Evolutionary conservation across 345 rosid species (phyloP).

Genomic region (Gossypium raimondii): DNA sequence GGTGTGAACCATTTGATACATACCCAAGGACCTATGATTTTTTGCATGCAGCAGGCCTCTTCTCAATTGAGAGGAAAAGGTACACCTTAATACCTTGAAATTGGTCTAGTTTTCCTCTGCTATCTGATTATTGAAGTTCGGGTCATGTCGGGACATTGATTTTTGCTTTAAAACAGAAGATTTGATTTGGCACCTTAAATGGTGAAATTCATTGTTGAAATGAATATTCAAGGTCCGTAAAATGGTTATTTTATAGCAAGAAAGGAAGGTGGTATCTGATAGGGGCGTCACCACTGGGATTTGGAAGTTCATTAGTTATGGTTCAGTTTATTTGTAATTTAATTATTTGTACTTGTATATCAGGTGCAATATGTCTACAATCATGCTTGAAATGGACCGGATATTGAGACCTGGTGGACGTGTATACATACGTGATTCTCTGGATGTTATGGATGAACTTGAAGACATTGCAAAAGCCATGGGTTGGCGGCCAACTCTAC

Average conservation of each 20-base stretch:
- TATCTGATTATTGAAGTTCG: background rate
- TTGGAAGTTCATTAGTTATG: background rate
- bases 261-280: background rate
- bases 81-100: conserved; percentile 17
- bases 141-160: background rate
- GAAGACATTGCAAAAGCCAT: conserved; percentile 68
- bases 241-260: background rate
- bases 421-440: conserved; percentile 74
- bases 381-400: conserved; percentile 98
- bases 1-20: conserved; percentile 97
- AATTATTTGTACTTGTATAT: conserved; percentile 6
- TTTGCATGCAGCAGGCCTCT: conserved; percentile 80
- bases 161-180: background rate
- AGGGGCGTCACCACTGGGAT: background rate
- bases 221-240: background rate
- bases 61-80: conserved; percentile 89
- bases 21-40: conserved; percentile 95
- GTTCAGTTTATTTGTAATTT: background rate
- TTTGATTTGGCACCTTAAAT: background rate
- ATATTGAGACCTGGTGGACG: conserved; percentile 93
- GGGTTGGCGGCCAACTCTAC: conserved; percentile 66
- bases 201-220: background rate
- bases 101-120: background rate
- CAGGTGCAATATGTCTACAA: conserved; percentile 85
- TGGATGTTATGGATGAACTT: conserved; percentile 77